Conservation (phyloP, 1,139 yeast genomes). For the Geotrichum macrosporum region DNA sequence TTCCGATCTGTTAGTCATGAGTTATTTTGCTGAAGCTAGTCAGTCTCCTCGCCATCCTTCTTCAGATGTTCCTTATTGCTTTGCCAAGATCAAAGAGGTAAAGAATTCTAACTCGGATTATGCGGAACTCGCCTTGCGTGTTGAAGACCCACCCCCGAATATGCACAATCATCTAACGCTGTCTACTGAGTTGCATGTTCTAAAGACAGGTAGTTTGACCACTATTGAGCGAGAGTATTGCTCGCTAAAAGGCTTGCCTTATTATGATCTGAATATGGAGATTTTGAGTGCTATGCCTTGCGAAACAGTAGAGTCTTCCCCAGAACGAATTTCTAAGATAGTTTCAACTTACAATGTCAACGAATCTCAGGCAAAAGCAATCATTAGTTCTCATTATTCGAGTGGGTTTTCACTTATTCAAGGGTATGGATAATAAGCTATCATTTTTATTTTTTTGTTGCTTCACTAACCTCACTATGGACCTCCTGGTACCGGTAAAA, state of each 20-base stretch:
- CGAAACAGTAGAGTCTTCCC: constrained; percentile 30
- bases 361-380: constrained; percentile 85
- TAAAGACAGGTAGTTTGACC: constrained; percentile 68
- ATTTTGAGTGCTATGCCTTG: constrained; percentile 66
- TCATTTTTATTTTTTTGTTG: constrained; percentile 1
- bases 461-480: constrained; percentile 21
- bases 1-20: constrained; percentile 70
- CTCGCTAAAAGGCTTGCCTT: constrained; percentile 73
- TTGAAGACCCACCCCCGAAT: constrained; percentile 42
- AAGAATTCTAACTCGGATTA: constrained; percentile 55
- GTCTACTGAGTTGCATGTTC: constrained; percentile 47
- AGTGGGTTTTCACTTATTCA: constrained; percentile 87
- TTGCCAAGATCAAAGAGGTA: constrained; percentile 74
- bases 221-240: constrained; percentile 92
- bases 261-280: constrained; percentile 64
- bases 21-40: constrained; percentile 40
- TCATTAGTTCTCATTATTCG: constrained; percentile 61
- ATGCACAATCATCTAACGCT: constrained; percentile 16
- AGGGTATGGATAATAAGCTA: constrained; percentile 44
- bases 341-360: constrained; percentile 58
- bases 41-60: constrained; percentile 24
- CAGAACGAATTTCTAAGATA: constrained; percentile 41
- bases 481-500: constrained; percentile 98
- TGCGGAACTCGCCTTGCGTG: constrained; percentile 71
- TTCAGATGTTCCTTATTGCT: constrained; percentile 45